Evolutionary conservation across 164 flowering plant species (phyloP).

Genomic region (Vitis vinifera): ASM3070453v1 NC_081816.1:1857501-1858000

Average conservation of each 20-base stretch:
- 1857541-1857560: not conserved
- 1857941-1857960: not conserved
- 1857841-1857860: not conserved
- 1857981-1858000: too few species aligned
- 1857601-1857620: not conserved
- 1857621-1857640: constrained; percentile 51
- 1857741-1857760: constrained; percentile 48
- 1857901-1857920: constrained; percentile 57
- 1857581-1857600: not conserved
- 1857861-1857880: constrained; percentile 37
- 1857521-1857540: constrained; percentile 26
- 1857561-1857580: not conserved
- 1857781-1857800: constrained; percentile 37
- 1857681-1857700: constrained; percentile 30
- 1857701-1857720: constrained; percentile 18
- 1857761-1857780: constrained; percentile 48
- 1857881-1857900: constrained; percentile 61
- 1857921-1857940: constrained; percentile 33
- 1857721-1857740: constrained; percentile 41
- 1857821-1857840: not conserved
- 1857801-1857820: not conserved
- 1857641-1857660: constrained; percentile 22
- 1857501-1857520: constrained; percentile 76
- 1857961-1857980: too few species aligned
- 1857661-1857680: constrained; percentile 29